Evolutionary conservation across 2,329 filamentous ascomycete species (phyloP).

Genomic region (Aquanectria penicillioides): DNA sequence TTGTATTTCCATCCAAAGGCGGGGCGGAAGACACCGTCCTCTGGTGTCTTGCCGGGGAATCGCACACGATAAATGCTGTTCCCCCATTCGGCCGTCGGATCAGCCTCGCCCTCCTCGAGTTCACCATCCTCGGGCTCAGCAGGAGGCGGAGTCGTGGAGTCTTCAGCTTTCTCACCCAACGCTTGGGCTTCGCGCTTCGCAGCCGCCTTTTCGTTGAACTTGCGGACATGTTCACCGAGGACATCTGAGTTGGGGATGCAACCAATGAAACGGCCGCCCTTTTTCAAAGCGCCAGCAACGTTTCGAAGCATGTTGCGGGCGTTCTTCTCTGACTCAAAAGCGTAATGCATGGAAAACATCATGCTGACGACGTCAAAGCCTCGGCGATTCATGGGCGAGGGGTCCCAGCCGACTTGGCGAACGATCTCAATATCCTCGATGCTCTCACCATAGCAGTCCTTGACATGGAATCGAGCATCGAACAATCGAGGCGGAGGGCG

Average conservation of each 20-base stretch:
- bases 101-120: constrained; percentile 69
- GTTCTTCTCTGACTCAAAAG: constrained; percentile 92
- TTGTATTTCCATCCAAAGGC: constrained; percentile 98
- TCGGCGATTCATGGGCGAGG: constrained; percentile 75
- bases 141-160: constrained; percentile 37
- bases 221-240: constrained; percentile 79
- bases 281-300: constrained; percentile 88
- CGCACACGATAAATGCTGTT: constrained; percentile 92
- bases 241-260: constrained; percentile 98
- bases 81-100: constrained; percentile 82
- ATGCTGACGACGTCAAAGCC: constrained; percentile 97
- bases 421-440: constrained; percentile 85
- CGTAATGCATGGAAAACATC: constrained; percentile 99
- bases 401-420: constrained; percentile 86
- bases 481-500: constrained; percentile 70
- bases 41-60: constrained; percentile 84
- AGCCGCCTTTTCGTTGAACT: constrained; percentile 70
- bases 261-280: constrained; percentile 93
- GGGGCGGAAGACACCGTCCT: constrained; percentile 90
- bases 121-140: constrained; percentile 54
- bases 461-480: constrained; percentile 86
- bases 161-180: constrained; percentile 28
- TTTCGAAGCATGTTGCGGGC: constrained; percentile 93
- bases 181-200: constrained; percentile 47
- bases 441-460: constrained; percentile 91